Base-by-base conservation (phyloP, 2,329 filamentous ascomycete species). In the Coleophoma cylindrospora region DNA sequence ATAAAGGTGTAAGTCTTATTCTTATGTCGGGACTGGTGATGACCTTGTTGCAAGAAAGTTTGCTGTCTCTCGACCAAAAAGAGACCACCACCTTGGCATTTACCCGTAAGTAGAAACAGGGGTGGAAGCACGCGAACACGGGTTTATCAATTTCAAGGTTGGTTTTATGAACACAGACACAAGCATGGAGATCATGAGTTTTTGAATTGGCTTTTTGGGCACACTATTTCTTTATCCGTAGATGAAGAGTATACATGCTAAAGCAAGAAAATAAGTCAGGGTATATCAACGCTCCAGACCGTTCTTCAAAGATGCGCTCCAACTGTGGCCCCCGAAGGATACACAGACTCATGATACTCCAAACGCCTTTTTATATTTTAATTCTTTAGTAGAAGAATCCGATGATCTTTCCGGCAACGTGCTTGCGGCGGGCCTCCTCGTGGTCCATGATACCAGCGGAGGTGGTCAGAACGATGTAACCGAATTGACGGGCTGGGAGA, bases 401-500 rank as follows among this genome's bases (percentile, higher is more conserved):
- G 67, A 97, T 89, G 77, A 99, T 89, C 86, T 99, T 99, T 78
- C 94, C 94, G 65, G 92, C 86, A 71, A 97, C 94, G 81, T 99
- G 94, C 86, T 97, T 97, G 75, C 94, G 84, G 72, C 94, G 83
- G 65, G 94, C 94, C 86, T 99, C 94, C 83, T 99, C 94, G 81
- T 99, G 94, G 81, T 99, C 94, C 92, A 99, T 97, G 76, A 99
- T 99, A 75, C 94, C 94, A 60, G 94, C 91, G 55, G 91, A 96
- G 77, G 94, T 99, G 75, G 94, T 99, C 69, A 99, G 87, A 76
- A 99, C 91, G 70, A 99, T 90, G 80, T 91, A 96, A 70, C 94
- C 94, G 83, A 99, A 99, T 80, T 99, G 94, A 96, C 94, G 94
- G 63, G 94, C 91, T 64, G 94, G 94, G 61, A 99, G 85, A 71